Evolutionary conservation across 768 basidiomycete genomes (phyloP).

Genomic region (Serendipita indica): DNA sequence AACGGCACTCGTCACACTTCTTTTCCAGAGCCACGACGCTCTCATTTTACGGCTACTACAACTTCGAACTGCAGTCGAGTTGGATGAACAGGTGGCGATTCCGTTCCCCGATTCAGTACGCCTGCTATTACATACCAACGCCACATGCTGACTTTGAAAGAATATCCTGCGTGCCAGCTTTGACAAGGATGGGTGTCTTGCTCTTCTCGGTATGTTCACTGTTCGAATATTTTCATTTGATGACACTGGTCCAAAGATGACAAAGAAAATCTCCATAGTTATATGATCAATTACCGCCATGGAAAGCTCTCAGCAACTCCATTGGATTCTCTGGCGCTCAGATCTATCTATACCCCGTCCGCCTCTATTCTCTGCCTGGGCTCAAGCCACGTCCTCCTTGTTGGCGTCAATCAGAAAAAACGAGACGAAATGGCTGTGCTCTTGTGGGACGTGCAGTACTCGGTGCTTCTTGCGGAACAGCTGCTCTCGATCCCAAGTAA

Average conservation of each 20-base stretch:
- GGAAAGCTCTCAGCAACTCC: neutral
- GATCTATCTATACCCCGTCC: neutral
- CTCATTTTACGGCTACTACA: no score
- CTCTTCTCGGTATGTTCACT: neutral
- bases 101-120: no score
- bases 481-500: slow-evolving; percentile 35
- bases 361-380: slow-evolving; percentile 34
- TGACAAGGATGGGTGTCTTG: neutral
- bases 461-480: slow-evolving; percentile 43
- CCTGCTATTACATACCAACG: no score
- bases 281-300: neutral
- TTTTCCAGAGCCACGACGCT: no score
- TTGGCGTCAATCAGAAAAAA: slow-evolving; percentile 24
- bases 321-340: neutral
- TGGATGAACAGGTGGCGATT: no score
- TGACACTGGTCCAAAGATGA: no score
- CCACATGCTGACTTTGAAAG: no score
- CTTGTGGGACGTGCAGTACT: slow-evolving; percentile 57
- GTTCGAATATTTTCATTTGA: no score
- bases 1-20: no score
- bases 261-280: no score
- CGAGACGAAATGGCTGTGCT: slow-evolving; percentile 39
- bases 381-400: slow-evolving; percentile 45
- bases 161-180: neutral
- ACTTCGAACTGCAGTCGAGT: no score